Evolutionary conservation across 352 stramenopile genomes (phyloP), one percentile per base, ranked within the genome.

Genomic region (Pythium utonaiense): DNA sequence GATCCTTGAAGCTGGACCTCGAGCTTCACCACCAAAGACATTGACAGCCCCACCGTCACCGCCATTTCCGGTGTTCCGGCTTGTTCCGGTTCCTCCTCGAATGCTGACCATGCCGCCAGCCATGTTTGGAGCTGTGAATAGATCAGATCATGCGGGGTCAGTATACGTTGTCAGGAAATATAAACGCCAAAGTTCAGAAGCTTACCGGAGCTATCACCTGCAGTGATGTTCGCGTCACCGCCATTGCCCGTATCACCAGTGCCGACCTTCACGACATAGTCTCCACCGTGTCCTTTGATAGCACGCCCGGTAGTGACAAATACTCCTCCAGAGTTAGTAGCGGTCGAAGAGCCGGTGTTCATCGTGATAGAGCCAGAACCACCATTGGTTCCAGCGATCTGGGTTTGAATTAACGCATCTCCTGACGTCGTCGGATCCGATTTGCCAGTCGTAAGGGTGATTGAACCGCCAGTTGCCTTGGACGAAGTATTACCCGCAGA

Each of bases 401-500:
- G 68, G 9, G 82, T 90, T 31, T 90, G 77, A 25, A 91, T 47
- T 16, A 78, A 47, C 50, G 86, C 56, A 42, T 83, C 69, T 22
- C 82, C 82, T 24, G 73, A 84, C 3, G 80, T 83, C n/a, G 78
- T 84, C 57, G 73, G 74, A 2, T 66, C 45, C 12, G 83, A 90
- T 16, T 51, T 60, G 30, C 83, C 86, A 22, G 76, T 91, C n/a
- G 70, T 81, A 31, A 91, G 31, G 44, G 63, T 61, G 6, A 93
- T 55, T 7, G 69, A 67, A 2, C 83, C 86, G 28, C 83, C 79
- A 31, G 60, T 88, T 17, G 66, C 73, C 52, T 75, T 83, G 34
- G 87, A 71, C 24, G 73, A 71, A 53, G 82, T 87, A 19, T 71
- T 78, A 52, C 92, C 92, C 41, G 89, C 88, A 51, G 71, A 75